Percentiles rank a stretch among this genome's conserved stretches.
These are phyloP conservation scores for Cydonia oblonga DNA, from an alignment of 331 rosid species.

Conservation along the genomic window DNA sequence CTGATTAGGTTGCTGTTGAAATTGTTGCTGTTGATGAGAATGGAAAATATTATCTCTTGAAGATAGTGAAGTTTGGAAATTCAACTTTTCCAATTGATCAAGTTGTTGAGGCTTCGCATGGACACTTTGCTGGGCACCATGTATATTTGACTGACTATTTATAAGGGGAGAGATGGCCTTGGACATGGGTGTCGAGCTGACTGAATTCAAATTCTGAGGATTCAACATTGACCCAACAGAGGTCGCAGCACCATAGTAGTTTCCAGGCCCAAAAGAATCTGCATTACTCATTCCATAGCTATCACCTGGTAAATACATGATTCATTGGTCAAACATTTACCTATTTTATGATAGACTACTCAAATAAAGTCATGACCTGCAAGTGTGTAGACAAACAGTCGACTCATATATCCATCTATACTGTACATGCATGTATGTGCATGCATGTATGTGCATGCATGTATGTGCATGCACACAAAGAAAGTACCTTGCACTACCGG, in stretches of 20 bases:
- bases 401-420: neutral
- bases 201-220: conserved; percentile 51
- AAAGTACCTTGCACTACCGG: conserved; percentile 1
- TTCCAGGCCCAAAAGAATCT: conserved; percentile 63
- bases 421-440: neutral
- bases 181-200: conserved; percentile 50
- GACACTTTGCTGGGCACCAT: conserved; percentile 43
- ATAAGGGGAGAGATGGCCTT: conserved; percentile 45
- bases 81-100: conserved; percentile 65
- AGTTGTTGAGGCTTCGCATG: conserved; percentile 47
- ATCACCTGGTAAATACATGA: conserved; percentile 57
- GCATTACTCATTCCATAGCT: conserved; percentile 53
- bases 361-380: neutral
- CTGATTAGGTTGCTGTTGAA: conserved; percentile 55
- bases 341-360: conserved; percentile 3
- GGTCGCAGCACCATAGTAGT: conserved; percentile 44
- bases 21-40: conserved; percentile 58
- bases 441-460: neutral
- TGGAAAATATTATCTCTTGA: conserved; percentile 46
- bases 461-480: neutral
- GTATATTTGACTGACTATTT: conserved; percentile 57
- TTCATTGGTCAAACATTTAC: conserved; percentile 15
- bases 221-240: conserved; percentile 66
- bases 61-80: conserved; percentile 50
- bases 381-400: neutral